phyloP scores from a whole-genome alignment of 2,329 filamentous ascomycete genomes.

The Trichoderma koningii region DNA sequence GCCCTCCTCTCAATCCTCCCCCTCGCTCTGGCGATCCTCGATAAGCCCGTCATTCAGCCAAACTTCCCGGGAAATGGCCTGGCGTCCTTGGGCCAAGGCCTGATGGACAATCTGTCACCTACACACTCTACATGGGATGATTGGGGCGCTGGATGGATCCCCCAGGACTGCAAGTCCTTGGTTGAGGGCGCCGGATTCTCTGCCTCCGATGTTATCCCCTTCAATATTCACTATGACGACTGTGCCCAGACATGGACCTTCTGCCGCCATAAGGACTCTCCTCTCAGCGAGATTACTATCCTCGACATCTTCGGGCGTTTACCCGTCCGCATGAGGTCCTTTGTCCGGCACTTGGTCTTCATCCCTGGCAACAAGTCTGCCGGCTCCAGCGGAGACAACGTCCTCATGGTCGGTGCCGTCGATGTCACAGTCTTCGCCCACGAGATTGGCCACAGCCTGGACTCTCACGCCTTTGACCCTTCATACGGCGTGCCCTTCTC shows the following conservation, averaged over 20 bases:
- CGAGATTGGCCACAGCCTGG: constrained; percentile 31
- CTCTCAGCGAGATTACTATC: constrained; percentile 33
- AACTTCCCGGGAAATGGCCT: constrained; percentile 20
- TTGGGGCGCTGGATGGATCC: constrained; percentile 33
- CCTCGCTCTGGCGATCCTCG: not conserved
- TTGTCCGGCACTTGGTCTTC: constrained; percentile 33
- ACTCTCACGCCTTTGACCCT: constrained; percentile 31
- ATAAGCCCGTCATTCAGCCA: constrained; percentile 13
- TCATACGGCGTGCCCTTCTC: constrained; percentile 20
- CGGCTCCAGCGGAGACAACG: constrained; percentile 27
- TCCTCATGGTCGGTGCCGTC: constrained; percentile 29
- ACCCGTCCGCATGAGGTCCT: constrained; percentile 37
- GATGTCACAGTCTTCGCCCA: constrained; percentile 29
- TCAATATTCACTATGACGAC: constrained; percentile 36
- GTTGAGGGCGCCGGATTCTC: constrained; percentile 9
- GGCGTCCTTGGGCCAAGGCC: constrained; percentile 15
- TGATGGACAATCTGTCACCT: constrained; percentile 25
- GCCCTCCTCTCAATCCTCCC: constrained; percentile 8
- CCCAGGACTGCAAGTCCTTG: constrained; percentile 31
- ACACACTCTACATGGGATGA: constrained; percentile 29
- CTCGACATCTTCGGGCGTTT: constrained; percentile 37
- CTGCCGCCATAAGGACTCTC: constrained; percentile 36
- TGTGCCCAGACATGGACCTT: constrained; percentile 38
- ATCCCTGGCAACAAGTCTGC: constrained; percentile 29
- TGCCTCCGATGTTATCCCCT: constrained; percentile 33